Evolutionary conservation across 2,329 filamentous ascomycete genomes (phyloP), one percentile per base, ranked within the genome.

Genomic region (Colletotrichum sp.): DNA sequence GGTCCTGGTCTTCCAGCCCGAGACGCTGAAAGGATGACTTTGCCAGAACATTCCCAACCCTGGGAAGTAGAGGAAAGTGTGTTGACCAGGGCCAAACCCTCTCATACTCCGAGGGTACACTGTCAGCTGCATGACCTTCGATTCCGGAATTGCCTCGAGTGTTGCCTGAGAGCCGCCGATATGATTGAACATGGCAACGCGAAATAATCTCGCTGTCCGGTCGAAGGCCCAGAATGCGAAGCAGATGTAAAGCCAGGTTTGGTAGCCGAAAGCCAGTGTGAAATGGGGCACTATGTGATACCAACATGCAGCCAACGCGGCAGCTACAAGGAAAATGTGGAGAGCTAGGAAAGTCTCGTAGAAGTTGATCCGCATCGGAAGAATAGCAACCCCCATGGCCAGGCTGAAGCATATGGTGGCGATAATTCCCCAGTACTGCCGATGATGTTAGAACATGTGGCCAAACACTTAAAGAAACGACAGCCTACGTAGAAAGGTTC

Each of bases 71-170:
- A 86, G 80, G 69, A 85, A 85, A 1, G 80, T 83, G 34, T 89
- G 85, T 6, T 83, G 79, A 3, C 84, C 85, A 0, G 83, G 82
- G 9, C 77, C 72, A 0, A 75, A 71, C 6, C 77, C 79, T 83
- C 85, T 88, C 32, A 84, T 77, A 8, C 87, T 76, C 8, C 84
- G 86, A 2, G 80, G 81, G 27, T 62, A 49, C 12, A 90, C 77
- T 70, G 89, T 86, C 12, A 90, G 79, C 8, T 87, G 83, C 19
- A 89, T 79, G 49, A 85, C 79, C 7, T 80, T 80, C 19, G 70
- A 61, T 15, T 67, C 62, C 5, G 70, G 63, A 4, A 68, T 68
- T 11, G 70, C 70, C 34, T 57, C 55, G 3, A 72, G 25, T 13
- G 59, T 64, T 11, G 62, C 70, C 25, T 61, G 39, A 7, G 70